These are phyloP conservation scores for Cladosporium sp. DNA, from an alignment of 2,329 filamentous ascomycete genomes.

Conservation along the genomic window DNA sequence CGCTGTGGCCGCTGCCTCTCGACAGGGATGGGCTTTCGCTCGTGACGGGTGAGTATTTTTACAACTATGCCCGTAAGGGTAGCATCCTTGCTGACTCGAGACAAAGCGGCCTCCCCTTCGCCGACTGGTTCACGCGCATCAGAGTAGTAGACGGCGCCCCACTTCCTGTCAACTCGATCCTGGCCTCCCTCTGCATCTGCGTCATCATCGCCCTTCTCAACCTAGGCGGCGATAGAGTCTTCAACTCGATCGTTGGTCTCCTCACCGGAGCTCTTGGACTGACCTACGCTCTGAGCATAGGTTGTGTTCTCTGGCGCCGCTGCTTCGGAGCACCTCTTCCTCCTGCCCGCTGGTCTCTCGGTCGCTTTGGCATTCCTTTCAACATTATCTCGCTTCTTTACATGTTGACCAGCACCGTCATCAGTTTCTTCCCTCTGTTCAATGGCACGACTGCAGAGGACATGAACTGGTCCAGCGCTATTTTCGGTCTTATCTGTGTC, in stretches of 20 bases:
- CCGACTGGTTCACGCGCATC: slow-evolving; percentile 19
- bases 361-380: slow-evolving; percentile 15
- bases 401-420: slow-evolving; percentile 1
- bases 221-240: slow-evolving; percentile 35
- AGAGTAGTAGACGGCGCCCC: slow-evolving; percentile 22
- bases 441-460: slow-evolving; percentile 10
- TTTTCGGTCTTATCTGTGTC: slow-evolving; percentile 15
- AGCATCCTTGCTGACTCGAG: background rate
- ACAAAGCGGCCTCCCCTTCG: slow-evolving; percentile 35
- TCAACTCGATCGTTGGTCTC: slow-evolving; percentile 39
- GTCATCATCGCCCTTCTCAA: slow-evolving; percentile 29
- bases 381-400: slow-evolving; percentile 23
- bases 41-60: slow-evolving; percentile 29
- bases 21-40: slow-evolving; percentile 41
- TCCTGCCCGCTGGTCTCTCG: slow-evolving; percentile 23
- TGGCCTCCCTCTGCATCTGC: slow-evolving; percentile 20
- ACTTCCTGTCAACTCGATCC: slow-evolving; percentile 27
- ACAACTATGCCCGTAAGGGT: slow-evolving; percentile 6
- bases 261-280: slow-evolving; percentile 32
- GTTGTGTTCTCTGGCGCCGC: slow-evolving; percentile 23
- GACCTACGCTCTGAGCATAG: slow-evolving; percentile 24
- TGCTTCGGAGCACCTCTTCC: slow-evolving; percentile 21
- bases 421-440: slow-evolving; percentile 19
- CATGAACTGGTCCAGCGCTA: slow-evolving; percentile 20
- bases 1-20: slow-evolving; percentile 36